phyloP scores from a whole-genome alignment of 106 monocot genomes.

The Dioscorea alata region DNA sequence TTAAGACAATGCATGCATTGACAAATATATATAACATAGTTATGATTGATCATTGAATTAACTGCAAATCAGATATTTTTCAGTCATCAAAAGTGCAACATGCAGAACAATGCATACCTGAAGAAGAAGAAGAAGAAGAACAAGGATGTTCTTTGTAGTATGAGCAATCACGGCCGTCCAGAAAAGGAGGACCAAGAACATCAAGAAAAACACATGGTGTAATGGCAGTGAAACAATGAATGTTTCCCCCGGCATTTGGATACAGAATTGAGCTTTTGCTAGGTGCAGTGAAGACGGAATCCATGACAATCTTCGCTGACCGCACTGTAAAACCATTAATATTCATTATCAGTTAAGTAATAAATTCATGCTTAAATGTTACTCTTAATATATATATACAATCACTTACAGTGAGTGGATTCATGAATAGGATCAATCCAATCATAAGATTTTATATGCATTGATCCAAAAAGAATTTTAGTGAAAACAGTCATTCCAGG shows the following conservation, averaged over 20 bases:
- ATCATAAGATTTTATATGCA: slow-evolving; percentile 76
- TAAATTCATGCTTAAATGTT: no score
- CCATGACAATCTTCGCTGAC: slow-evolving; percentile 43
- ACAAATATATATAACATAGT: no score
- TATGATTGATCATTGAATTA: no score
- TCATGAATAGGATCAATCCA: slow-evolving; percentile 27
- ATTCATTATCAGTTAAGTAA: no score
- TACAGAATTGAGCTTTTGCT: slow-evolving; percentile 59
- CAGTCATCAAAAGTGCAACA: no score
- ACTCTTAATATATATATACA: no score
- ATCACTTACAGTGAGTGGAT: background rate
- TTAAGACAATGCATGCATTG: no score
- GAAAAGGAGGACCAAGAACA: slow-evolving; percentile 75
- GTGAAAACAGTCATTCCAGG: slow-evolving; percentile 88
- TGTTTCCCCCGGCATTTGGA: slow-evolving; percentile 71
- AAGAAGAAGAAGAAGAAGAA: background rate
- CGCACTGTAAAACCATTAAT: slow-evolving; percentile 22
- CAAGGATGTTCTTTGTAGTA: slow-evolving; percentile 58
- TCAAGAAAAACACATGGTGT: slow-evolving; percentile 69
- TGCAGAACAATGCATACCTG: slow-evolving; percentile 11
- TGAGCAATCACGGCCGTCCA: slow-evolving; percentile 63
- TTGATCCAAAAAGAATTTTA: slow-evolving; percentile 68
- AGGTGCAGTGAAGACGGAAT: slow-evolving; percentile 57
- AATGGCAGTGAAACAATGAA: slow-evolving; percentile 61
- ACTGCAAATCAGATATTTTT: no score